These are phyloP conservation scores for Scutellaria galericulata DNA, from an alignment of 257 asterid genomes.

Conservation along the genomic window DNA sequence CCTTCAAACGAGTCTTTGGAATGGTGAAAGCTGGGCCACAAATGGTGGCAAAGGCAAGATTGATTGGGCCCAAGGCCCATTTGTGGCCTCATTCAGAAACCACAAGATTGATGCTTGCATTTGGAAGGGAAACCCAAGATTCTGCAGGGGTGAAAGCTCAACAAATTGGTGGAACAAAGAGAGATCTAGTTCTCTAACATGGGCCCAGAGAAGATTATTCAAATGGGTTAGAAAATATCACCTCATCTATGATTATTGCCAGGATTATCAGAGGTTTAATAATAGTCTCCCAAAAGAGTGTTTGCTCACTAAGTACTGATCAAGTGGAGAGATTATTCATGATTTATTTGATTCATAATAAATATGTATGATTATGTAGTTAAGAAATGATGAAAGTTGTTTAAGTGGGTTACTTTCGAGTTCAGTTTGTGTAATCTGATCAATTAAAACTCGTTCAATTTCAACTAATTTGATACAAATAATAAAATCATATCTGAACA, in stretches of 20 bases:
- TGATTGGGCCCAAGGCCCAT: constrained; percentile 79
- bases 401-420: too few relatives aligned
- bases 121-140: constrained; percentile 60
- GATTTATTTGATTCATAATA: background rate
- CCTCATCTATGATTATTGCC: constrained; percentile 75
- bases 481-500: background rate
- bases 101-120: constrained; percentile 72
- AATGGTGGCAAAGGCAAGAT: constrained; percentile 63
- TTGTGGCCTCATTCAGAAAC: constrained; percentile 54
- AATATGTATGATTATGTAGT: background rate
- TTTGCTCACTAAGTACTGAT: constrained; percentile 67
- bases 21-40: constrained; percentile 85
- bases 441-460: too few relatives aligned
- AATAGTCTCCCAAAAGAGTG: constrained; percentile 75
- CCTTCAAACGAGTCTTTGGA: constrained; percentile 60
- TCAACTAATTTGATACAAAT: background rate
- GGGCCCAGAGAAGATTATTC: constrained; percentile 64
- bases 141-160: constrained; percentile 49
- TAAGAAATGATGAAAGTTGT: too few relatives aligned
- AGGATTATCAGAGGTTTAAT: constrained; percentile 64
- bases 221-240: constrained; percentile 72
- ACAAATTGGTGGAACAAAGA: constrained; percentile 77
- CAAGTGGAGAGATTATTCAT: background rate
- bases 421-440: too few relatives aligned
- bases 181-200: constrained; percentile 48